Evolutionary conservation across 257 asterid species (phyloP), one percentile per base, ranked within the genome.

Genomic region (Salvia hispanica): DNA sequence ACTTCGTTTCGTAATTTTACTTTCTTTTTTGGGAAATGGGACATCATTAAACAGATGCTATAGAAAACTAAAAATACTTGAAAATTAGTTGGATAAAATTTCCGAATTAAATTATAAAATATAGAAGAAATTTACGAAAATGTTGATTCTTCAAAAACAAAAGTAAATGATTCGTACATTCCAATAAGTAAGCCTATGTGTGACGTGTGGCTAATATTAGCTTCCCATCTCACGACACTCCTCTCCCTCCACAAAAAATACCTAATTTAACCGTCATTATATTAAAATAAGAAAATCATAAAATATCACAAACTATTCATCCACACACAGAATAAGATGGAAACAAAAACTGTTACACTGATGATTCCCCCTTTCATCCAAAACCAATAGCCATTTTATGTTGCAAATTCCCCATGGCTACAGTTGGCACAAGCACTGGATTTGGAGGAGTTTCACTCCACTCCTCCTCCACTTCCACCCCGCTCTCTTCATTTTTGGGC

Each of bases 211-310:
- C 67, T 71, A 36, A 16, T 46, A 77, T 71, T 68, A 7, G 12
- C 16, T 70, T 60, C 74, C 67, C 69, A 70, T 78, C 82, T 74
- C 59, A 64, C 44, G 12, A 45, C 69, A 54, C 9, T 61, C 58
- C 37, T 76, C 31, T 79, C 69, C 83, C 88, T 74, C 96, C 95
- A 87, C 96, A 84, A 69, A 87, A 77, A 90, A 66, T 71, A 85
- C 89, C 83, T 71, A 77, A 83, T 69, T 52, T 79, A 84, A 80
- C 87, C 47, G 82, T 58, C 84, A 70, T 0, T 9, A 12, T 62
- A 10, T 13, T 37, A 58, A 15, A 34, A 16, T 58, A 12, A 65
- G 54, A 18, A 53, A 39, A 63, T 45, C 13, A 1, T 18, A 18
- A 59, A 58, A 66, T 53, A 67, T 60, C 66, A 72, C 12, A 39